phyloP scores from a whole-genome alignment of 2,329 filamentous ascomycete genomes.

The Aspergillus hiratsukae region DNA sequence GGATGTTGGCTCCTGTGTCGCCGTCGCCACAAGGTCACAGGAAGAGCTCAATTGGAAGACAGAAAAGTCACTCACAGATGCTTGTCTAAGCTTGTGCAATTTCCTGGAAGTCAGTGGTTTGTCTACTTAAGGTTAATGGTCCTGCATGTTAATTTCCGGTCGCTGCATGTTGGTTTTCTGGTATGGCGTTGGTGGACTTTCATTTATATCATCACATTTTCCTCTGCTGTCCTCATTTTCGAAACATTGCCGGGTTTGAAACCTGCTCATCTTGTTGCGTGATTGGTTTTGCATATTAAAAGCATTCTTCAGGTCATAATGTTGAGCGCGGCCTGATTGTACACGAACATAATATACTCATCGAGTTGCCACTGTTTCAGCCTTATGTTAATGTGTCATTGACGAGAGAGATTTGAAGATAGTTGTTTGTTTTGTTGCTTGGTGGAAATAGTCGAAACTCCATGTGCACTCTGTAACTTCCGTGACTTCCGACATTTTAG shows the following conservation, averaged over 20 bases:
- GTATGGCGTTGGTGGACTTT: slow-evolving; percentile 1
- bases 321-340: background rate
- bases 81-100: slow-evolving; percentile 36
- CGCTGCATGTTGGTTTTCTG: background rate
- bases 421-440: background rate
- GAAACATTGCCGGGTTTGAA: background rate
- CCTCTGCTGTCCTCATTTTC: background rate
- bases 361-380: background rate
- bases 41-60: slow-evolving; percentile 52
- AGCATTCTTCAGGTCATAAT: background rate
- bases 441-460: no score
- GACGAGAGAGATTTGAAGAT: background rate
- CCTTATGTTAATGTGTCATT: background rate
- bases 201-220: slow-evolving; percentile 1
- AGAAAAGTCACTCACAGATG: slow-evolving; percentile 34
- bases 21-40: slow-evolving; percentile 35
- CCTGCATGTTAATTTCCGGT: background rate
- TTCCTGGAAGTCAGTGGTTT: slow-evolving; percentile 32
- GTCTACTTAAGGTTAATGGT: slow-evolving; percentile 4
- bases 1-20: slow-evolving; percentile 39
- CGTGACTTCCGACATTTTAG: no score
- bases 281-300: background rate
- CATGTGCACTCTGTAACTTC: no score
- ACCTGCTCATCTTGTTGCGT: background rate
- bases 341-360: background rate